Evolutionary conservation across 2,329 filamentous ascomycete genomes (phyloP).

Genomic region (Hypoxylon sp.): DNA sequence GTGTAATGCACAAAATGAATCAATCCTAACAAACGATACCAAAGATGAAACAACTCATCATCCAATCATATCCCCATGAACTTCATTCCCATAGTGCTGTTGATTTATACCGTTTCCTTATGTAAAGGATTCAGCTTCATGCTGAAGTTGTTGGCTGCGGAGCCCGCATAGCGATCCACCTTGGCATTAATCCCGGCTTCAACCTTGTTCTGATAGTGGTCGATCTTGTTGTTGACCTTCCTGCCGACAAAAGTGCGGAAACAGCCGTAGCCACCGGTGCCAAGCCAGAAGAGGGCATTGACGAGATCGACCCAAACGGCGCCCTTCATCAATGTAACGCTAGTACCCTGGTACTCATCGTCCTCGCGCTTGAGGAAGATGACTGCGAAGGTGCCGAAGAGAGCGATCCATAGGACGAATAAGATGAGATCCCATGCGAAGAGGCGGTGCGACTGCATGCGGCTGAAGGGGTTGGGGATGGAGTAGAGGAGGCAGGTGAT

Average conservation of each 20-base stretch:
- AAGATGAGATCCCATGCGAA: slow-evolving; percentile 63
- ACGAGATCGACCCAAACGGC: slow-evolving; percentile 81
- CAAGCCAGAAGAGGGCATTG: slow-evolving; percentile 76
- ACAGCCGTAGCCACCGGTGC: slow-evolving; percentile 61
- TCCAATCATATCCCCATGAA: slow-evolving; percentile 7
- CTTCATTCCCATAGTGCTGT: background rate
- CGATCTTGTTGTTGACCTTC: slow-evolving; percentile 52
- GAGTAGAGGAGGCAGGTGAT: slow-evolving; percentile 63
- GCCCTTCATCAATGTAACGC: slow-evolving; percentile 71
- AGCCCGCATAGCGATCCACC: slow-evolving; percentile 29
- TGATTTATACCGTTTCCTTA: slow-evolving; percentile 29
- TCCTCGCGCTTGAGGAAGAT: slow-evolving; percentile 75
- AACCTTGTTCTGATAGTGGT: slow-evolving; percentile 41
- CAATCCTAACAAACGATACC: slow-evolving; percentile 6
- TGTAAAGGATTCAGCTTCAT: slow-evolving; percentile 33
- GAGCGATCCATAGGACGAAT: slow-evolving; percentile 70
- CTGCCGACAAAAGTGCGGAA: slow-evolving; percentile 59
- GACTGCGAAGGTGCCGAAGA: slow-evolving; percentile 80
- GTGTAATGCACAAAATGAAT: slow-evolving; percentile 8
- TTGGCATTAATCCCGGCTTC: slow-evolving; percentile 34
- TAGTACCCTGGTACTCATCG: slow-evolving; percentile 63
- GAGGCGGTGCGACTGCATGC: slow-evolving; percentile 57
- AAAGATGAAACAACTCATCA: slow-evolving; percentile 17
- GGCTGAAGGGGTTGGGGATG: slow-evolving; percentile 54
- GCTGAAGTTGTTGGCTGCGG: slow-evolving; percentile 31